These are phyloP conservation scores for Cryptococcus sp. DNA, from an alignment of 1,284 basidiomycete genomes.

Conservation along the genomic window DNA sequence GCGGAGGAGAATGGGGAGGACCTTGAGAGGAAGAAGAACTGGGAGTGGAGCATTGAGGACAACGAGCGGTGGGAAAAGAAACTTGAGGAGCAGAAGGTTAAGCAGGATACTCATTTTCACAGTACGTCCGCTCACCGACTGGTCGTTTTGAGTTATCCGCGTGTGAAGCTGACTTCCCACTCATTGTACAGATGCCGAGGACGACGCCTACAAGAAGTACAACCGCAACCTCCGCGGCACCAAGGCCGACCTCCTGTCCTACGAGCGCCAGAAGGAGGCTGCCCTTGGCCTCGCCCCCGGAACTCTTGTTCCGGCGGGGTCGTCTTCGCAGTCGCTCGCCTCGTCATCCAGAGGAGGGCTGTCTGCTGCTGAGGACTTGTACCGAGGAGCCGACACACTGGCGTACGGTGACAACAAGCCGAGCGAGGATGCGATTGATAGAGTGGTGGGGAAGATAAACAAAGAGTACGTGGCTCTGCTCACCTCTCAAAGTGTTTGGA, in stretches of 20 bases:
- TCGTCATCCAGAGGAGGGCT: slow-evolving; percentile 45
- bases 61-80: slow-evolving; percentile 93
- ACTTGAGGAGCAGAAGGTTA: slow-evolving; percentile 56
- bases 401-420: slow-evolving; percentile 93
- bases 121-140: slow-evolving; percentile 23
- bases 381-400: slow-evolving; percentile 83
- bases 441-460: slow-evolving; percentile 88
- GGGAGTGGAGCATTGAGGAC: slow-evolving; percentile 92
- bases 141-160: neutral
- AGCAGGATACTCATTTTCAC: slow-evolving; percentile 57
- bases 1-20: slow-evolving; percentile 78
- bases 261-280: slow-evolving; percentile 81
- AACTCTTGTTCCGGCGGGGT: slow-evolving; percentile 53
- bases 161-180: neutral
- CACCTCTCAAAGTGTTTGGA: neutral
- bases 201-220: slow-evolving; percentile 82
- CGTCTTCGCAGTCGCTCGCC: slow-evolving; percentile 40
- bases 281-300: slow-evolving; percentile 70
- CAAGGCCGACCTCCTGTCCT: slow-evolving; percentile 79
- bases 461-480: slow-evolving; percentile 66
- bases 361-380: slow-evolving; percentile 68
- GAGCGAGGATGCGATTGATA: slow-evolving; percentile 88
- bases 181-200: slow-evolving; percentile 67
- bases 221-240: slow-evolving; percentile 83
- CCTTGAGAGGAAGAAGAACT: slow-evolving; percentile 72